Percentiles rank a stretch among this genome's conserved stretches.
These are phyloP conservation scores for Purshia tridentata DNA, from an alignment of 306 rosid genomes.

Conservation along the genomic window DNA sequence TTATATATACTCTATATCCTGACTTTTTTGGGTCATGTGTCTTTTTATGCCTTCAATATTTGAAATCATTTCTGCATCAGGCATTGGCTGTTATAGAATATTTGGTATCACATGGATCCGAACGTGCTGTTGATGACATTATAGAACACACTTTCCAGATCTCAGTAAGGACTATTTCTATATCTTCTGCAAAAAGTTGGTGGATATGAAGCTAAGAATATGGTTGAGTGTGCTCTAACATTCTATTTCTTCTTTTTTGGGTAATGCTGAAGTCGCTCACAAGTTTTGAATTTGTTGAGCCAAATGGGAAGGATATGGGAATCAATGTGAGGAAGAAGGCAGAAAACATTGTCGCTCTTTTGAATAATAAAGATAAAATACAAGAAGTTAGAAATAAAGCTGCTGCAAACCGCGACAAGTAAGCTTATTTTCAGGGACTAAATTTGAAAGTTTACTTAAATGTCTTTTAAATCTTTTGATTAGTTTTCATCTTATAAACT, in stretches of 20 bases:
- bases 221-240: constrained; percentile 19
- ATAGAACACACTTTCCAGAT: constrained; percentile 96
- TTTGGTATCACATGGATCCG: constrained; percentile 89
- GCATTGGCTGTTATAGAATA: constrained; percentile 96
- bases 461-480: constrained; percentile 22
- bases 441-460: constrained; percentile 22
- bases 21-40: background rate
- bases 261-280: constrained; percentile 65
- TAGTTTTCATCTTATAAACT: constrained; percentile 6
- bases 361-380: constrained; percentile 92
- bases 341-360: constrained; percentile 68
- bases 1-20: constrained; percentile 4
- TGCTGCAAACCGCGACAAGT: constrained; percentile 94
- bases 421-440: constrained; percentile 33
- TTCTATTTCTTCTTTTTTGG: constrained; percentile 27
- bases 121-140: constrained; percentile 97
- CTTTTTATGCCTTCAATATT: constrained; percentile 25
- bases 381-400: constrained; percentile 90
- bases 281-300: constrained; percentile 96
- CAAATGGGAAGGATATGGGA: constrained; percentile 92
- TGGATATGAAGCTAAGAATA: constrained; percentile 22
- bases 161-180: constrained; percentile 56
- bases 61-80: constrained; percentile 49
- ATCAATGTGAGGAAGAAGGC: constrained; percentile 96
- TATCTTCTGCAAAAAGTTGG: constrained; percentile 10